phyloP scores from a whole-genome alignment of 2,329 filamentous ascomycete species.

The Aspergillus floridensis region DNA sequence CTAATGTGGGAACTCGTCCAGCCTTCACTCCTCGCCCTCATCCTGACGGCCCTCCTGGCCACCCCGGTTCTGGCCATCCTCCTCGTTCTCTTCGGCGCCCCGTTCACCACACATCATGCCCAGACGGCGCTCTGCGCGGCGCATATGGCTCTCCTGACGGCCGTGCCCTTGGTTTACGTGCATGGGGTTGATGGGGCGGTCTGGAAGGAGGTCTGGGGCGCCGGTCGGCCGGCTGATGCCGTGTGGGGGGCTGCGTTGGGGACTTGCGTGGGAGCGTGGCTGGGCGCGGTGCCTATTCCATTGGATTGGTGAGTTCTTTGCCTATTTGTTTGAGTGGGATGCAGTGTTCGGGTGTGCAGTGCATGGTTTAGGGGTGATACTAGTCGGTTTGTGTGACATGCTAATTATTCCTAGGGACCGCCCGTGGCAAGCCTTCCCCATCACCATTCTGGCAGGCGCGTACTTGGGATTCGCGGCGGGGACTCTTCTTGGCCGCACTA shows the following conservation, averaged over 20 bases:
- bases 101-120: conserved; percentile 72
- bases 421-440: conserved; percentile 98
- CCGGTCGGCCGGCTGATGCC: conserved; percentile 74
- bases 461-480: conserved; percentile 77
- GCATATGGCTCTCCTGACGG: conserved; percentile 75
- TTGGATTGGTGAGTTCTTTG: conserved; percentile 69
- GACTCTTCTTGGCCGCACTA: conserved; percentile 15
- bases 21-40: conserved; percentile 68
- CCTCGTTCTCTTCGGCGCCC: conserved; percentile 87
- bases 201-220: conserved; percentile 69
- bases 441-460: conserved; percentile 80
- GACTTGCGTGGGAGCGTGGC: conserved; percentile 77
- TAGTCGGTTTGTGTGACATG: not conserved
- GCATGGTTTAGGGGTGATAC: too few relatives aligned
- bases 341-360: not conserved
- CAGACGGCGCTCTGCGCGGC: conserved; percentile 78
- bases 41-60: conserved; percentile 50
- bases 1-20: conserved; percentile 35
- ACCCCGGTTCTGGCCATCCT: conserved; percentile 58
- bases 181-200: conserved; percentile 71
- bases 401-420: conserved; percentile 59
- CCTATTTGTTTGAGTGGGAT: not conserved
- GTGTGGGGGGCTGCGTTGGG: conserved; percentile 81
- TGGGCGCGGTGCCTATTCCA: conserved; percentile 91
- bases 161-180: conserved; percentile 79